A percentile compares a stretch with the other conserved stretches of the same genome.
phyloP scores from a whole-genome alignment of 345 rosid species.

The Heritiera littoralis region DNA sequence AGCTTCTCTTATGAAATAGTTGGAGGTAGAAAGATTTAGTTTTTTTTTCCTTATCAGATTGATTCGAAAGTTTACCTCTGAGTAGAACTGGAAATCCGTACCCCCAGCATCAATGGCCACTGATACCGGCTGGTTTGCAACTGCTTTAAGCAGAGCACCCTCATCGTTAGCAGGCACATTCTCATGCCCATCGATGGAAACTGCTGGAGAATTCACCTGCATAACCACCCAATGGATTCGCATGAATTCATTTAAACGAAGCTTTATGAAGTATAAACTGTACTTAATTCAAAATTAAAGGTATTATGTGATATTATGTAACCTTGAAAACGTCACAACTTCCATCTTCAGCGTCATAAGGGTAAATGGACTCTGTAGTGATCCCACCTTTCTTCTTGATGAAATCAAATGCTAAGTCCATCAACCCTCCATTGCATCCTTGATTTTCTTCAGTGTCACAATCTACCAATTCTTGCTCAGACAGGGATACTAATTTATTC shows the following conservation, averaged over 20 bases:
- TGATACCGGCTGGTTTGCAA: conserved; percentile 63
- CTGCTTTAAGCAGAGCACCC: conserved; percentile 62
- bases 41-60: not conserved
- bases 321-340: conserved; percentile 45
- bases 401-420: conserved; percentile 74
- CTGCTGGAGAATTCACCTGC: conserved; percentile 44
- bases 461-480: conserved; percentile 73
- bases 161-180: conserved; percentile 62
- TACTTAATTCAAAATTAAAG: not conserved
- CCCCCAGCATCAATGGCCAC: conserved; percentile 79
- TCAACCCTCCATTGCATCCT: conserved; percentile 75
- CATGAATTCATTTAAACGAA: not conserved
- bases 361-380: conserved; percentile 57
- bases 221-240: not conserved
- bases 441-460: conserved; percentile 66
- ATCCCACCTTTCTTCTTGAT: conserved; percentile 58
- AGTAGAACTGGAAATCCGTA: conserved; percentile 78
- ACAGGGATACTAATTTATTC: conserved; percentile 53
- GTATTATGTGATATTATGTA: not conserved
- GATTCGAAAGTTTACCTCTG: conserved; percentile 46
- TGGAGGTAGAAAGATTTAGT: not conserved
- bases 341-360: conserved; percentile 50
- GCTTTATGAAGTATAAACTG: not conserved
- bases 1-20: not conserved
- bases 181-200: conserved; percentile 69